A percentile compares a stretch with the other conserved stretches of the same genome.
phyloP scores from a whole-genome alignment of 257 asterid genomes.

The Nicotiana sylvestris region DNA sequence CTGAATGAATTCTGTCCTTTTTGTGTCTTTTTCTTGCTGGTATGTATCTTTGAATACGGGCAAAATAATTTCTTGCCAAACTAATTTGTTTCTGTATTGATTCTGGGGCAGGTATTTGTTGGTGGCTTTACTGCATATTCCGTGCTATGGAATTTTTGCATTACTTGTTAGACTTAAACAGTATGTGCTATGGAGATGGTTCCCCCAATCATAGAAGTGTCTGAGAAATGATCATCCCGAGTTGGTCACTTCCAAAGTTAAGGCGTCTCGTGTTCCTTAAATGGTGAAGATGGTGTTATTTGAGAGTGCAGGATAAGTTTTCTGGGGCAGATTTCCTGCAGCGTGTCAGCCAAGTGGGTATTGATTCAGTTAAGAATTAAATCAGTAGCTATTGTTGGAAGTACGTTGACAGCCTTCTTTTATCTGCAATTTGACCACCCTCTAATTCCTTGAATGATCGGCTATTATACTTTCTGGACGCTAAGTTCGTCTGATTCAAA shows the following conservation, averaged over 20 bases:
- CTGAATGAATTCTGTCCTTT: neutral
- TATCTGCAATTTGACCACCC: neutral
- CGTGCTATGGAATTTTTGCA: conserved; percentile 57
- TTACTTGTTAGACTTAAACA: conserved; percentile 52
- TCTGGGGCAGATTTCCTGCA: neutral
- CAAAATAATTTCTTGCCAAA: neutral
- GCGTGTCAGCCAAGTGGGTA: neutral
- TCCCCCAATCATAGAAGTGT: conserved; percentile 40
- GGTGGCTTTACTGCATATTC: conserved; percentile 75
- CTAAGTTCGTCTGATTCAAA: neutral
- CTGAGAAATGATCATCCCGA: conserved; percentile 4
- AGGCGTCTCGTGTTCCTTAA: neutral
- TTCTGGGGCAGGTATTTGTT: conserved; percentile 60
- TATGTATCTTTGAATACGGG: neutral
- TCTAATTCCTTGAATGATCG: neutral
- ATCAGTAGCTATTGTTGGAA: neutral
- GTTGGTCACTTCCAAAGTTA: neutral
- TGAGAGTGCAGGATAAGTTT: neutral
- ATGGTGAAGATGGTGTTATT: neutral
- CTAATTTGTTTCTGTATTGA: neutral
- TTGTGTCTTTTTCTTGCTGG: neutral
- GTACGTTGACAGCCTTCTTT: neutral
- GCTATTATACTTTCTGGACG: neutral
- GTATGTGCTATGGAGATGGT: conserved; percentile 40
- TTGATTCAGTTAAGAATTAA: neutral